Evolutionary conservation across 805 yeast species (phyloP).

Genomic region (Kregervanrija delftensis): DNA sequence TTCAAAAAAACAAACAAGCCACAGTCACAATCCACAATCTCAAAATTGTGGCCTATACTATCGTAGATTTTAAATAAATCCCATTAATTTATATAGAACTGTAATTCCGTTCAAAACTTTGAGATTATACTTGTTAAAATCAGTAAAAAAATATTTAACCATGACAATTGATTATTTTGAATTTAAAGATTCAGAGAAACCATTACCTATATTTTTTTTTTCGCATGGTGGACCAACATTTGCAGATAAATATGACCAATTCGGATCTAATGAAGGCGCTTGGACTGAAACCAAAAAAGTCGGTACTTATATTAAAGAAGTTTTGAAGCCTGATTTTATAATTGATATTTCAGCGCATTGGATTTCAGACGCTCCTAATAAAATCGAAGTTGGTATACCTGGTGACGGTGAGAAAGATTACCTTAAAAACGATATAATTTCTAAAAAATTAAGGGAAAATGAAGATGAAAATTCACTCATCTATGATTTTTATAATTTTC

Average conservation of each 20-base stretch:
- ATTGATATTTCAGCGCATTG: conserved; percentile 70
- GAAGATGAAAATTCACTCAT: conserved; percentile 43
- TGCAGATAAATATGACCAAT: conserved; percentile 43
- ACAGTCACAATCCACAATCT: too few relatives aligned
- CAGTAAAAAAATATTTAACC: too few relatives aligned
- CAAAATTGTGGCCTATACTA: too few relatives aligned
- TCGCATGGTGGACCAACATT: conserved; percentile 80
- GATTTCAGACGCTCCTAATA: conserved; percentile 39
- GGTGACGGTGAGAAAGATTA: conserved; percentile 2
- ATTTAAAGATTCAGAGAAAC: conserved; percentile 13
- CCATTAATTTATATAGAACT: too few relatives aligned
- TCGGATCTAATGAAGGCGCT: conserved; percentile 51
- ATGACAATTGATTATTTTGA: conserved; percentile 2
- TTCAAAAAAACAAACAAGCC: too few relatives aligned
- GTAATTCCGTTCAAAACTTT: too few relatives aligned
- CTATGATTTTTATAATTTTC: conserved; percentile 72
- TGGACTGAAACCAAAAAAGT: conserved; percentile 38
- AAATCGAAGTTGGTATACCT: conserved; percentile 45
- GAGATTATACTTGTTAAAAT: too few relatives aligned
- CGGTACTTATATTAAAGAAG: conserved; percentile 42
- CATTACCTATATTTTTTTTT: conserved; percentile 52
- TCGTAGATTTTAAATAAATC: too few relatives aligned
- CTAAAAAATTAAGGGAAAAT: conserved; percentile 8
- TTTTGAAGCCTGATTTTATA: conserved; percentile 56
- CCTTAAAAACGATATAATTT: conserved; percentile 4